Conservation (phyloP, 2,329 filamentous ascomycete species). For the Colletotrichum tanaceti region DNA sequence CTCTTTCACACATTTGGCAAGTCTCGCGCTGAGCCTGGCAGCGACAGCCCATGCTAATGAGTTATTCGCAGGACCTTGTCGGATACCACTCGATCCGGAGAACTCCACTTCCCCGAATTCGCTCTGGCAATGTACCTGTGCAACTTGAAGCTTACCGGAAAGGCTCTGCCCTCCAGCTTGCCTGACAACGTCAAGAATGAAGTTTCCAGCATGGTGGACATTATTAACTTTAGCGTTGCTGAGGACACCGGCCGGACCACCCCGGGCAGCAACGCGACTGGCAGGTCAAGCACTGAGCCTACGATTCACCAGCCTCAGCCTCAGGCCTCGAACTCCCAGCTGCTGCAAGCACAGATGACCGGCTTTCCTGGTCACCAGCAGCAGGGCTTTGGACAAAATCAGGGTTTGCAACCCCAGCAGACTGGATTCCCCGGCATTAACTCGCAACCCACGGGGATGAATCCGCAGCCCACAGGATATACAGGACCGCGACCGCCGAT, state of each 20-base stretch:
- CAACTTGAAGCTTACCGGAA: constrained; percentile 91
- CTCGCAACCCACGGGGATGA: constrained; percentile 72
- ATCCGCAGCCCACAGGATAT: constrained; percentile 80
- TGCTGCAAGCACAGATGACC: constrained; percentile 75
- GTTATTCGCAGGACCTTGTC: constrained; percentile 77
- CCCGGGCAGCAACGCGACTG: constrained; percentile 71
- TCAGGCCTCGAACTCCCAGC: constrained; percentile 76
- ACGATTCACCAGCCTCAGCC: constrained; percentile 77
- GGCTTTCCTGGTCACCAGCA: constrained; percentile 70
- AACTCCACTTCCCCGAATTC: constrained; percentile 97
- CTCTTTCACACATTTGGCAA: constrained; percentile 92
- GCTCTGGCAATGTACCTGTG: constrained; percentile 98
- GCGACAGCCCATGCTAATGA: constrained; percentile 41
- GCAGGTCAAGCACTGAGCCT: constrained; percentile 61
- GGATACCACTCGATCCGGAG: constrained; percentile 95
- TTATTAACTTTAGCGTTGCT: constrained; percentile 92
- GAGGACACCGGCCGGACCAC: constrained; percentile 73
- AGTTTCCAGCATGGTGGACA: constrained; percentile 99
- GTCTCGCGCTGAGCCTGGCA: constrained; percentile 42
- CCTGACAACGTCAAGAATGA: constrained; percentile 94
- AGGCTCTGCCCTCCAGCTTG: constrained; percentile 77
- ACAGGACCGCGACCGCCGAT: constrained; percentile 81
- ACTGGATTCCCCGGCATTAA: constrained; percentile 76
- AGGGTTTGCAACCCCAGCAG: constrained; percentile 73
- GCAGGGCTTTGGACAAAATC: constrained; percentile 67